Conservation (phyloP, 768 basidiomycete genomes). For the Boletus fagicola region DNA sequence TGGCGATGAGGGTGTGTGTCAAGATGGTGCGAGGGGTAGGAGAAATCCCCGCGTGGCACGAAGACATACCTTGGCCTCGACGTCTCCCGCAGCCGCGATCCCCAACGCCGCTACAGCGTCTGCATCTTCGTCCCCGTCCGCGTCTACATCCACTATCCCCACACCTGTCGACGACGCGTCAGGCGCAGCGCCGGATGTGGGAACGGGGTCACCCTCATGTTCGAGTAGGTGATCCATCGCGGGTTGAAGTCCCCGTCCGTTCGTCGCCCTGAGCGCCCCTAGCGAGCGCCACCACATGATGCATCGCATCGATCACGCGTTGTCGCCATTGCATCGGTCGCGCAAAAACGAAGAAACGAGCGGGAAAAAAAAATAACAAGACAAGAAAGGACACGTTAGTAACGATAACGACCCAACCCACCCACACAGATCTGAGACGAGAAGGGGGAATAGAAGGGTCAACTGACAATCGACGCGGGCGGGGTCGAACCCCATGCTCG, state of each 20-base stretch:
- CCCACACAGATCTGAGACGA: background rate
- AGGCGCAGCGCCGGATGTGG: slow-evolving; percentile 48
- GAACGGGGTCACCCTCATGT: slow-evolving; percentile 73
- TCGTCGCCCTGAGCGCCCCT: slow-evolving; percentile 91
- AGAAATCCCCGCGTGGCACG: no score
- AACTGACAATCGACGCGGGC: slow-evolving; percentile 81
- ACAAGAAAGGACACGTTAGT: background rate
- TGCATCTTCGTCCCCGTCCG: slow-evolving; percentile 59
- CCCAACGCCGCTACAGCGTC: slow-evolving; percentile 62
- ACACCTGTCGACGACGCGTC: slow-evolving; percentile 3
- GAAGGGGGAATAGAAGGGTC: background rate
- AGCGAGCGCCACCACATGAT: background rate
- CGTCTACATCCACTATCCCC: slow-evolving; percentile 40
- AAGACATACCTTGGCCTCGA: slow-evolving; percentile 61
- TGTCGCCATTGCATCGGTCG: no score
- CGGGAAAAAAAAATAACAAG: background rate
- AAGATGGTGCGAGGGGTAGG: background rate
- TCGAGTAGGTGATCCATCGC: slow-evolving; percentile 89
- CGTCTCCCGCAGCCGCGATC: slow-evolving; percentile 36
- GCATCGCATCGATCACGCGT: background rate
- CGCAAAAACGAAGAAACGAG: background rate
- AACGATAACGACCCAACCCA: background rate
- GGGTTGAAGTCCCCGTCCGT: slow-evolving; percentile 80
- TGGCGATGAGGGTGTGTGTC: no score
- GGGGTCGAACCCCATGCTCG: slow-evolving; percentile 85